phyloP scores from a whole-genome alignment of 257 asterid species.

The Thymus mandschuricus region DNA sequence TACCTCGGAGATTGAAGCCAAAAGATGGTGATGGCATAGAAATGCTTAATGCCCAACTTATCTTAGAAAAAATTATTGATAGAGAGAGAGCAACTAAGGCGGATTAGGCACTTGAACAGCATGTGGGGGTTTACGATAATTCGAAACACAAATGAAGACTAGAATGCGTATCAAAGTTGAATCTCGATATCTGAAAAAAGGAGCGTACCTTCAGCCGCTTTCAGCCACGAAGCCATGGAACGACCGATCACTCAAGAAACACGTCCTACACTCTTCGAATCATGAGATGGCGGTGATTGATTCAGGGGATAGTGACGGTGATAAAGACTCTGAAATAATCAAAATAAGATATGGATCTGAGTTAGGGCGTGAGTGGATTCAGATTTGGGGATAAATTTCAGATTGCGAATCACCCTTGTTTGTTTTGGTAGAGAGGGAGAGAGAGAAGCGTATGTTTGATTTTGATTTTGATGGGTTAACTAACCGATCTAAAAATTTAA shows the following conservation, averaged over 20 bases:
- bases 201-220: conserved; percentile 92
- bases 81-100: conserved; percentile 6
- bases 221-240: conserved; percentile 82
- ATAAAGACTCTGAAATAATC: too few relatives aligned
- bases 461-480: too few relatives aligned
- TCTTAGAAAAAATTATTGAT: conserved; percentile 5
- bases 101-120: background rate
- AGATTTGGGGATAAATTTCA: background rate
- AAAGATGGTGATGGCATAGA: background rate
- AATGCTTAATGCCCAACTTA: conserved; percentile 9
- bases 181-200: background rate
- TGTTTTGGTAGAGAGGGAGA: too few relatives aligned
- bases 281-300: conserved; percentile 31
- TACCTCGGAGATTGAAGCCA: background rate
- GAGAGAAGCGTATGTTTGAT: too few relatives aligned
- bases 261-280: conserved; percentile 33
- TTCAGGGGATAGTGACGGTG: background rate
- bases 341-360: conserved; percentile 7
- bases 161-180: conserved; percentile 19
- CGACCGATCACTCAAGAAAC: conserved; percentile 33
- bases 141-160: conserved; percentile 18
- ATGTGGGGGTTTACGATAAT: background rate
- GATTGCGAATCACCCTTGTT: too few relatives aligned
- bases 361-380: conserved; percentile 12
- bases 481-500: too few relatives aligned